Evolutionary conservation across 2,329 filamentous ascomycete species (phyloP), one percentile per base, ranked within the genome.

Genomic region (Colletotrichum aenigma): DNA sequence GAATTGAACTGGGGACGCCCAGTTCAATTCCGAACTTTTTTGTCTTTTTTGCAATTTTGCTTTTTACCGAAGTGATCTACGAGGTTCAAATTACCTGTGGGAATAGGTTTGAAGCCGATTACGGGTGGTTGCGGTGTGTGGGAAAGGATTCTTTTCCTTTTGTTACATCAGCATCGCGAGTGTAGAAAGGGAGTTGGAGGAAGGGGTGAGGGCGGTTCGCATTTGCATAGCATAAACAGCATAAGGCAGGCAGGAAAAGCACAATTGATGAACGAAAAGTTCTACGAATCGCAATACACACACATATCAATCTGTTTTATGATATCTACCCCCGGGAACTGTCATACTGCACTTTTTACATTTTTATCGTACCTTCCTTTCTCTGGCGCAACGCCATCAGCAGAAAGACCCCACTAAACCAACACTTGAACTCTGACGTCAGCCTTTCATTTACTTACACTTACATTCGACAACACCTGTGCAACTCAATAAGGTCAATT

Each of bases 381-480:
- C 5, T 43, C 1, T 48, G 18, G 18, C n/a, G 43, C 43, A 12
- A 18, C 7, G 18, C 16, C 7, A 24, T 4, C 32, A 32, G 48
- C 32, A n/a, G 8, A 6, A 24, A 38, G 48, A 32, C 58, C 30
- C 73, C 70, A 30, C 73, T 28, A 16, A 65, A 21, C 13, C n/a
- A 13, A 18, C 36, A 64, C 32, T n/a, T 60, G 26, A 4, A 7
- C 58, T 24, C 64, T 75, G 73, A 75, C 73, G 70, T 75, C 70
- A 75, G 60, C n/a, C 26, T 36, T 12, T 24, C 4, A 10, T 64
- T 16, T 56, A 65, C 43, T 65, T 68, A 60, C 70, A 65, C 66
- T 70, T 66, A 68, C 55, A 12, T 15, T 30, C 1, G 12, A 18
- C 21, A 43, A 64, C 32, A 64, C 32, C 36, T 10, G 26, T 36